phyloP scores from a whole-genome alignment of 495 filamentous ascomycete species.

The Rhypophila decipiens region DNA sequence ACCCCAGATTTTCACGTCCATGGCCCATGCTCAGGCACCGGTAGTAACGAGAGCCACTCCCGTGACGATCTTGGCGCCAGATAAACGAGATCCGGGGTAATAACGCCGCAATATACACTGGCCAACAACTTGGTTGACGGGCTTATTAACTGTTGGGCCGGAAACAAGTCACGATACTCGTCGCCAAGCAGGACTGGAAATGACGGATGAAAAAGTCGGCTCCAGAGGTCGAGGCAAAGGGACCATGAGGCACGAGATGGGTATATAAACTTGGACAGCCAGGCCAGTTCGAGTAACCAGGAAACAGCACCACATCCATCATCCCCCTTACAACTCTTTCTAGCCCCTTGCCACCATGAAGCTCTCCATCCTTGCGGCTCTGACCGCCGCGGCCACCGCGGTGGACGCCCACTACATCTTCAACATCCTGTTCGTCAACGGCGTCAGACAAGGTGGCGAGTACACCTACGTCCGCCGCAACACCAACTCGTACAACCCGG shows the following conservation, averaged over 20 bases:
- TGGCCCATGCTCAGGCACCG: too few species aligned
- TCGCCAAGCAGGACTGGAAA: neutral
- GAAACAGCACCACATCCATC: neutral
- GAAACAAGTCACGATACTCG: neutral
- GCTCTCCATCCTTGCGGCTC: slow-evolving; percentile 19
- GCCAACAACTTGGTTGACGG: too few species aligned
- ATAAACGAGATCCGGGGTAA: slow-evolving; percentile 7
- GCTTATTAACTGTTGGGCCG: too few species aligned
- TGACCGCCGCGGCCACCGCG: slow-evolving; percentile 22
- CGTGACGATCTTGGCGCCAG: slow-evolving; percentile 4
- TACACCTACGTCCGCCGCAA: slow-evolving; percentile 36
- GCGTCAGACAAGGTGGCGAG: slow-evolving; percentile 28
- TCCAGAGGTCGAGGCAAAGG: neutral
- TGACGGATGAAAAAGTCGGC: neutral
- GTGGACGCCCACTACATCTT: slow-evolving; percentile 35
- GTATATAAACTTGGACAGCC: too few species aligned
- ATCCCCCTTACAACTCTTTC: neutral
- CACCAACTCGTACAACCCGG: slow-evolving; percentile 35
- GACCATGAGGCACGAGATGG: neutral
- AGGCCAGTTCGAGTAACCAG: neutral
- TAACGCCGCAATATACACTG: slow-evolving; percentile 8
- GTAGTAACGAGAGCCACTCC: slow-evolving; percentile 11
- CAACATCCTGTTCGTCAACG: slow-evolving; percentile 36
- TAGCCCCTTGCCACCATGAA: slow-evolving; percentile 17
- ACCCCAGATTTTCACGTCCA: too few species aligned